A percentile compares a stretch with the other conserved stretches of the same genome.
These are phyloP conservation scores for Nannochloris sp. DNA, from an alignment of 139 green algal species.

Conservation along the genomic window DNA sequence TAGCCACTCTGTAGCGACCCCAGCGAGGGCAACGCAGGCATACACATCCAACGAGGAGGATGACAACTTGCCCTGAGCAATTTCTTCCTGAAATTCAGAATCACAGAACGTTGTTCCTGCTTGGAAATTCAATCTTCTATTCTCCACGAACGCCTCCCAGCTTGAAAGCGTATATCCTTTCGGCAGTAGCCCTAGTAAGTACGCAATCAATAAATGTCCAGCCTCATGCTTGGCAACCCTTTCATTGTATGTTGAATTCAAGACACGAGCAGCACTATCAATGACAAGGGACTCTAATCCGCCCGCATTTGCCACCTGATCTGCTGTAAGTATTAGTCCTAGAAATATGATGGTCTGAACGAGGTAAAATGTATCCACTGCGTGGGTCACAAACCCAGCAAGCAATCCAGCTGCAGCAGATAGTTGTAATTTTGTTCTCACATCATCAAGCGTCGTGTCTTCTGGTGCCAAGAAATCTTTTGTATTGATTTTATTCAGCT, in stretches of 20 bases:
- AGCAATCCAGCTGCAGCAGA: conserved; percentile 46
- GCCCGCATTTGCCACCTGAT: conserved; percentile 42
- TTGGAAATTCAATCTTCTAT: conserved; percentile 84
- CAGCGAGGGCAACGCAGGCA: conserved; percentile 79
- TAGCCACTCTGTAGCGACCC: conserved; percentile 79
- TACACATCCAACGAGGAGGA: conserved; percentile 60
- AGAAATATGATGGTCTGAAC: conserved; percentile 27
- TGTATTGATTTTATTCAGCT: conserved; percentile 81
- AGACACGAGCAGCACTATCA: conserved; percentile 52
- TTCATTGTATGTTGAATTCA: conserved; percentile 44
- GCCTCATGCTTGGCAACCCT: conserved; percentile 80
- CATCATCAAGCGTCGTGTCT: conserved; percentile 60
- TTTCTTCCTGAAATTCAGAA: conserved; percentile 73
- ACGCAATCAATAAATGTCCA: conserved; percentile 91
- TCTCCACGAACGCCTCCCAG: conserved; percentile 68
- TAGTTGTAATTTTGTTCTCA: conserved; percentile 46
- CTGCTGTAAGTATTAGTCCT: conserved; percentile 30
- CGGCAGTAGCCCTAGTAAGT: conserved; percentile 85
- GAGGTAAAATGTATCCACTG: conserved; percentile 29
- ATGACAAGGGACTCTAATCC: conserved; percentile 67
- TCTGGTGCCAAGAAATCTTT: conserved; percentile 62
- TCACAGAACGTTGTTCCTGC: conserved; percentile 92
- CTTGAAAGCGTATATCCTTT: conserved; percentile 78
- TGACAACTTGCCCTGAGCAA: conserved; percentile 52
- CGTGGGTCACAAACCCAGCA: conserved; percentile 25